phyloP scores from a whole-genome alignment of 495 filamentous ascomycete genomes.

The Penicillium roqueforti region DNA sequence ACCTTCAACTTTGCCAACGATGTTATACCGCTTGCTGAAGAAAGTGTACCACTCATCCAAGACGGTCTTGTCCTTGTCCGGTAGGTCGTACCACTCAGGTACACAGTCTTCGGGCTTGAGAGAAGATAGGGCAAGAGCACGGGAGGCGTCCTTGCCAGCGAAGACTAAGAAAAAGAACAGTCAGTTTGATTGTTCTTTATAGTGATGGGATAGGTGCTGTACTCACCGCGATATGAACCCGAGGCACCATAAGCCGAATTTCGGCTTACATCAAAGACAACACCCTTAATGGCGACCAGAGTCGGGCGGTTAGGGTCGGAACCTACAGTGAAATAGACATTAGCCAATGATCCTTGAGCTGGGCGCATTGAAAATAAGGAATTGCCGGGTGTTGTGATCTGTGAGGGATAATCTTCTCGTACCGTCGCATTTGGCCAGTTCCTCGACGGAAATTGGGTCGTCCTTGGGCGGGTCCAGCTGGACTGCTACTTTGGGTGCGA shows the following conservation, averaged over 20 bases:
- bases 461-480: constrained; percentile 81
- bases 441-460: constrained; percentile 71
- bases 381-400: not conserved
- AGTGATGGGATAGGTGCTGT: not conserved
- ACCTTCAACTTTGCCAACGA: constrained; percentile 72
- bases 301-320: constrained; percentile 64
- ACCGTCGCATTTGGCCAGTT: constrained; percentile 82
- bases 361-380: not conserved
- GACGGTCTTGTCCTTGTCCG: constrained; percentile 79
- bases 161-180: constrained; percentile 59
- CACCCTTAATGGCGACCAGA: constrained; percentile 94
- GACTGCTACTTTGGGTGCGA: constrained; percentile 81
- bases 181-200: constrained; percentile 3
- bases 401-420: constrained; percentile 12
- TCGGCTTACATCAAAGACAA: constrained; percentile 86
- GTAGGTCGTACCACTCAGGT: constrained; percentile 79
- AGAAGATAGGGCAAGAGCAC: constrained; percentile 80
- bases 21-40: constrained; percentile 93
- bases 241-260: constrained; percentile 82
- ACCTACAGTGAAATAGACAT: constrained; percentile 30
- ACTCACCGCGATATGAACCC: constrained; percentile 78
- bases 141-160: constrained; percentile 88
- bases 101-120: constrained; percentile 79
- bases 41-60: constrained; percentile 92
- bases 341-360: not conserved